Evolutionary conservation across 345 rosid genomes (phyloP), one percentile per base, ranked within the genome.

Genomic region (Zanthoxylum bungeanum): DNA sequence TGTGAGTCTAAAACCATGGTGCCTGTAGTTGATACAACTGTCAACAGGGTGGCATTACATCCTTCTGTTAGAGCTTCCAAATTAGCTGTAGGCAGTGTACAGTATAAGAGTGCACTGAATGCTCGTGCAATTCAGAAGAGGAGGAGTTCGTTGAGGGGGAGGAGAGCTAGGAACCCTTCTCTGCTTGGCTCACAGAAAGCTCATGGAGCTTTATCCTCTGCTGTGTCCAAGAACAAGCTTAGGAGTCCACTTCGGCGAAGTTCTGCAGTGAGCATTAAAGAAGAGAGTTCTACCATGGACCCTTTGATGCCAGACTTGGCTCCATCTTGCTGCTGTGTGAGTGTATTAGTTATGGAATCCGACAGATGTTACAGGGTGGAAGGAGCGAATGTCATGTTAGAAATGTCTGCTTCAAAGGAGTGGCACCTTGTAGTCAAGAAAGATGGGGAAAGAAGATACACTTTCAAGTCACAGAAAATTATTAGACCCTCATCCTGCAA

Each of bases 341-440:
- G 86, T 79, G 16, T 93, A 47, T 82, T 96, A 77, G 72, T 84
- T 60, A 72, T 78, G 16, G 83, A 80, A 66, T 39, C 87, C 12
- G 98, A 91, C 67, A 89, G 86, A 73, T 88, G 98, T 75, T 81
- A 76, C 73, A 85, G 96, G 85, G 89, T 87, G 75, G 88, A 82
- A 82, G 92, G 91, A 58, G 89, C 82, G 36, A 79, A 68, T 53
- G 75, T 88, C 57, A 66, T 66, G 66, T 71, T 93, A 75, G 98
- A 93, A 72, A 22, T 73, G 30, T 82, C 83, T 9, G 76, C 78
- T 60, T 86, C 96, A 19, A 73, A 83, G 7, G 99, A 91, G 66
- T 96, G 95, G 89, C 66, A 82, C 71, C 83, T 96, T 70, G 86
- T 72, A 36, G 77, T 88, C 33, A 86, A 88, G 88, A 88, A 79